A percentile compares a stretch with the other conserved stretches of the same genome.
phyloP scores from a whole-genome alignment of 257 asterid species.

The Nicotiana tabacum region DNA sequence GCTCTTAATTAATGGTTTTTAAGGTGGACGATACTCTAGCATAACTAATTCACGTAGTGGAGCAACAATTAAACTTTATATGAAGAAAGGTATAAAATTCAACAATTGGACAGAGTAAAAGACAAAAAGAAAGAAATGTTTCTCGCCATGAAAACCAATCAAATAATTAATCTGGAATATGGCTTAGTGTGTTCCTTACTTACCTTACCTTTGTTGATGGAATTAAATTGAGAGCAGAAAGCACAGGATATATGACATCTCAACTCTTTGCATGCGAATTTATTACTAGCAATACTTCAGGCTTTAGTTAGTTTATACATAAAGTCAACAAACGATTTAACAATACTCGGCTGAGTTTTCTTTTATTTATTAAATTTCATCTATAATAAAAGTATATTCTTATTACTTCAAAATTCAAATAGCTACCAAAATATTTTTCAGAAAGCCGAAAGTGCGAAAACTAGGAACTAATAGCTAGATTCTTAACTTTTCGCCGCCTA shows the following conservation, averaged over 20 bases:
- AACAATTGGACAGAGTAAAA: not conserved
- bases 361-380: not conserved
- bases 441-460: not conserved
- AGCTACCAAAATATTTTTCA: not conserved
- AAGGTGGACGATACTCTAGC: not conserved
- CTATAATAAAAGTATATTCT: conserved; percentile 4
- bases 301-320: not conserved
- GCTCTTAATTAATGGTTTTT: not conserved
- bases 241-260: not conserved
- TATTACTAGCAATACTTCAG: not conserved
- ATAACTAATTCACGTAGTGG: not conserved
- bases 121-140: not conserved
- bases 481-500: not conserved
- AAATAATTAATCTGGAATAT: no score
- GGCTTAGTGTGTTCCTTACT: no score
- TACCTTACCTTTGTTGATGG: not conserved
- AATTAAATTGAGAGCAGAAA: not conserved
- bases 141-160: no score
- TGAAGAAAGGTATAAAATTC: not conserved
- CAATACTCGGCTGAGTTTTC: not conserved
- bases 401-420: not conserved
- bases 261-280: not conserved
- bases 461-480: not conserved
- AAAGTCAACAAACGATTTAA: conserved; percentile 19
- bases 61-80: not conserved